Base-by-base conservation (phyloP, 768 basidiomycete species). In the Pilatotrama ljubarskyi region DNA sequence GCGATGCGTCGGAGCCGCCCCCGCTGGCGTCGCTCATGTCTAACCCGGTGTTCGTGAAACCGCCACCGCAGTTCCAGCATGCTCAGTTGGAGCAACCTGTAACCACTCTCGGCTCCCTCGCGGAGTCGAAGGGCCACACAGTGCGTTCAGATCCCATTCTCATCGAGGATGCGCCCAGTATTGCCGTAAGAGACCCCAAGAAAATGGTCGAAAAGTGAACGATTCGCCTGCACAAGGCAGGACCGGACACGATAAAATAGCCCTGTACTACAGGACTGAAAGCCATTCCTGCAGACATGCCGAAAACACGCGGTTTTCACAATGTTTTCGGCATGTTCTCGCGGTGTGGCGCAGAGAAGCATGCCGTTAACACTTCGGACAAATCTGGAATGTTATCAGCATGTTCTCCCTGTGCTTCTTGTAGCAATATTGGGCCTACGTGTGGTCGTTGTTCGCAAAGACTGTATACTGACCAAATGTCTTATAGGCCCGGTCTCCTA, bases 1-100 rank as follows among this genome's bases (percentile, higher is more conserved):
- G 85, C 65, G 82, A 87, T 62, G 70, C 74, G 35, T 87, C 87
- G 20, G 88, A 90, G 63, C 90, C 90, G 6, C 90, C 90, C 25
- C 80, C 88, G 5, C 72, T 91, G 29, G 78, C 80, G 26, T 63
- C 81, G 52, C 80, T 92, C 40, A 77, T 80, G 59, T 80, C 83
- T 26, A 86, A 88, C 66, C 90, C 90, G 20, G 77, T 81, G 56
- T 91, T 91, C 67, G 80, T 92, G 14, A 87, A 81, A 64, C 80
- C 84, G 0, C 88, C 89, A 5, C 68, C 70, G 29, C 64, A 72
- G 52, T 3, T 44, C 22, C 46, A 42, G 26, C 55, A 59, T 9
- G 15, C 17, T 5, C 59, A 55, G 17, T 11, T 32, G 38, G 36
- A 59, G 55, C 59, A 61, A 22, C 54, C 63, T 2, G 20, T 61